phyloP scores from a whole-genome alignment of 2,329 filamentous ascomycete species.

The Lasiodiplodia sp. region DNA sequence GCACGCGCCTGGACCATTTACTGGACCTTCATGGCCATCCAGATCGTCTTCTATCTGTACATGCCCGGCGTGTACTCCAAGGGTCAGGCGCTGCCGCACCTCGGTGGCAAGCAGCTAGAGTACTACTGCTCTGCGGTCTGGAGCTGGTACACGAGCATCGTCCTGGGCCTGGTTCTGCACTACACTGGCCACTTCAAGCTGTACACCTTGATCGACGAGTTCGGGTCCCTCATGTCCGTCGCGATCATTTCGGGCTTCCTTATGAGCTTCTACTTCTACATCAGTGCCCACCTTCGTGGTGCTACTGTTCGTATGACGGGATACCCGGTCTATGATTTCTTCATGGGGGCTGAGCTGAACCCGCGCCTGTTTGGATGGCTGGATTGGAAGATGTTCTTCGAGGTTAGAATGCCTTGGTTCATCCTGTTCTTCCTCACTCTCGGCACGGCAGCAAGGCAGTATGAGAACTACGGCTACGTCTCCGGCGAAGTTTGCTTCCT shows the following conservation, averaged over 20 bases:
- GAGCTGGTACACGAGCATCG: conserved; percentile 88
- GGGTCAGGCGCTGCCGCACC: conserved; percentile 85
- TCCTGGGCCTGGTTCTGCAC: conserved; percentile 75
- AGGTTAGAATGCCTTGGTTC: conserved; percentile 91
- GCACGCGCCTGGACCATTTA: conserved; percentile 89
- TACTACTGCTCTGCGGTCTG: conserved; percentile 94
- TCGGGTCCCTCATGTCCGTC: conserved; percentile 90
- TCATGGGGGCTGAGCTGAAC: conserved; percentile 89
- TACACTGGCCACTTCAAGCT: conserved; percentile 85
- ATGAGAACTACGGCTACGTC: conserved; percentile 84
- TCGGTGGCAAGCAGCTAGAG: conserved; percentile 81
- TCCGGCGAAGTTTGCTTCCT: conserved; percentile 85
- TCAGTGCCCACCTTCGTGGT: conserved; percentile 81
- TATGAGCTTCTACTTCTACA: conserved; percentile 83
- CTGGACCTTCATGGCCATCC: conserved; percentile 89
- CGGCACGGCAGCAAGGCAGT: conserved; percentile 80
- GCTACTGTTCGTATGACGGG: conserved; percentile 93
- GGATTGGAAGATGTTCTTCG: conserved; percentile 96
- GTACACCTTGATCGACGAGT: conserved; percentile 93
- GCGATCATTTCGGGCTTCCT: conserved; percentile 90
- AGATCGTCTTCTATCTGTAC: conserved; percentile 81
- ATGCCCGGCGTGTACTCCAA: conserved; percentile 88
- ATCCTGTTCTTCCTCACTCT: conserved; percentile 82
- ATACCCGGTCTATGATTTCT: conserved; percentile 82
- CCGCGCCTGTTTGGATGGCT: conserved; percentile 83